A percentile compares a stretch with the other conserved stretches of the same genome.
Conservation (phyloP, 2,329 filamentous ascomycete species). For the Dryadomyces quercus-mongolicae region DNA sequence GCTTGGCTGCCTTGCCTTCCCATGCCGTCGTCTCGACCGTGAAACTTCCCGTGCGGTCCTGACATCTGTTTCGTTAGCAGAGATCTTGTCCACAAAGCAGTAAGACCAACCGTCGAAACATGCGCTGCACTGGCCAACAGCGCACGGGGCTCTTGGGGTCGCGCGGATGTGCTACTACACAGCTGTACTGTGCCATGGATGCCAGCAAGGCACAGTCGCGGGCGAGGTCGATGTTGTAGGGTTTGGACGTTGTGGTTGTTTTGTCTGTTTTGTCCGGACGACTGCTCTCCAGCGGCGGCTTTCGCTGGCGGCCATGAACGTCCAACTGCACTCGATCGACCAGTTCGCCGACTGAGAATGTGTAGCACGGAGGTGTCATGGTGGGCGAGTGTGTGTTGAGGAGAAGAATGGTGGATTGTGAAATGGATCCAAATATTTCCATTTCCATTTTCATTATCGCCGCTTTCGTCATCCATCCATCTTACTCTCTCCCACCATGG, state of each 20-base stretch:
- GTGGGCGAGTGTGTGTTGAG: not conserved
- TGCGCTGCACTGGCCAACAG: constrained; percentile 45
- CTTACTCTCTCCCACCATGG: not conserved
- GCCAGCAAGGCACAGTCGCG: constrained; percentile 41
- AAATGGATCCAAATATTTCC: not conserved
- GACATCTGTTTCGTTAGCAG: constrained; percentile 31
- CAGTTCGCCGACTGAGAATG: constrained; percentile 41
- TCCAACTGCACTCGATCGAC: constrained; percentile 35
- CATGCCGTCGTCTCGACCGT: constrained; percentile 53
- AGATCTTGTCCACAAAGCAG: no score
- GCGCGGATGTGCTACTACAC: constrained; percentile 37
- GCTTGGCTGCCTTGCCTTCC: constrained; percentile 27
- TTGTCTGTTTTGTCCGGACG: not conserved
- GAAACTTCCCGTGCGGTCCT: constrained; percentile 43
- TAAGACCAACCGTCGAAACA: constrained; percentile 48
- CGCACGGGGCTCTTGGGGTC: constrained; percentile 32
- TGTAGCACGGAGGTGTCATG: constrained; percentile 48
- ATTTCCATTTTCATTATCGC: not conserved
- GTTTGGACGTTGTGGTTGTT: not conserved
- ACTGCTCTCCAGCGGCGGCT: constrained; percentile 17
- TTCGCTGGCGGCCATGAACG: constrained; percentile 37
- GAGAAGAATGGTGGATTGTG: no score
- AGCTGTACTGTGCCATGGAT: constrained; percentile 47
- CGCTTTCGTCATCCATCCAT: not conserved
- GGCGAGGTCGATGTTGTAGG: constrained; percentile 31